Evolutionary conservation across 202 grass and related monocot species (phyloP).

Genomic region (Digitaria exilis): DNA sequence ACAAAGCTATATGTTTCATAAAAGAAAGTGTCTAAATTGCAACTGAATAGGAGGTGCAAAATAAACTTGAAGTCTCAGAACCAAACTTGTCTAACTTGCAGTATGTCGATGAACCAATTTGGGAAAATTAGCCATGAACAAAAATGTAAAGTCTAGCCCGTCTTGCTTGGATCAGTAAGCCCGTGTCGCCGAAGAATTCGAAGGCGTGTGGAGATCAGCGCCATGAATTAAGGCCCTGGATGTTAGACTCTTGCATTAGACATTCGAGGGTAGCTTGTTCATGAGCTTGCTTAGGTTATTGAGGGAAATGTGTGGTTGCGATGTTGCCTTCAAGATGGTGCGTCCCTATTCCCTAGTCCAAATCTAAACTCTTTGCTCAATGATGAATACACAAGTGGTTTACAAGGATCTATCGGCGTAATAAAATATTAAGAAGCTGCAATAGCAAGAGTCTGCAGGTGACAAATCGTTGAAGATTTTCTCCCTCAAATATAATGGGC

Average conservation of each 20-base stretch:
- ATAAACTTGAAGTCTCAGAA: background rate
- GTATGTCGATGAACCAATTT: background rate
- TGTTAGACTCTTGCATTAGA: background rate
- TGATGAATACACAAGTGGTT: conserved; percentile 3
- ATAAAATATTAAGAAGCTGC: background rate
- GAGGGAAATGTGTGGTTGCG: background rate
- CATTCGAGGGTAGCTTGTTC: background rate
- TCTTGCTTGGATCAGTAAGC: background rate
- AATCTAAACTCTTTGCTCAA: background rate
- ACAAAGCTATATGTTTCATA: background rate
- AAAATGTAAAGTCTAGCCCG: background rate
- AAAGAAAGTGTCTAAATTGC: background rate
- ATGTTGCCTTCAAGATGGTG: conserved; percentile 24
- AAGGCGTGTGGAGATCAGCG: background rate
- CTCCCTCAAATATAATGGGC: background rate
- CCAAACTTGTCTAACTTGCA: background rate
- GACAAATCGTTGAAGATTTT: background rate
- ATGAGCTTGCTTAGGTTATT: conserved; percentile 21
- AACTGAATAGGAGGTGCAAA: background rate
- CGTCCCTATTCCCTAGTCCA: background rate
- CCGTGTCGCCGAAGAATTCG: background rate
- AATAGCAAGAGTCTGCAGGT: background rate
- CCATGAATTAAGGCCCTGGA: conserved; percentile 10
- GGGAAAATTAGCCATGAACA: background rate
- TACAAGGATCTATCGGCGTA: background rate